Evolutionary conservation across 2,329 filamentous ascomycete species (phyloP), one percentile per base, ranked within the genome.

Genomic region (Neoascochyta sp.): DNA sequence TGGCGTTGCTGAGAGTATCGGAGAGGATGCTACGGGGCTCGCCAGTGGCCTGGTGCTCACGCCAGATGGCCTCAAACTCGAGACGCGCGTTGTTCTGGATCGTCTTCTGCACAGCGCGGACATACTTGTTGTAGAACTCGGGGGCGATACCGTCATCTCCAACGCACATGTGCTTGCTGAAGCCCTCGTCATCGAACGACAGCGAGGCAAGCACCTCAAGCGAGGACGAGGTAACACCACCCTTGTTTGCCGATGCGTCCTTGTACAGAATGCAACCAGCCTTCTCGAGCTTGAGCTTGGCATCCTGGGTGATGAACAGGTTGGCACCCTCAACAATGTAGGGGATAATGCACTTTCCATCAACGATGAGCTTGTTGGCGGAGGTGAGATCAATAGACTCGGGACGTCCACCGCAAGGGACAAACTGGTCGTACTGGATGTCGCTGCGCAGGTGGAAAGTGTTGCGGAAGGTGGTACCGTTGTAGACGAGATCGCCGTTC

Each of bases 271-370:
- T 80, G 58, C 87, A 93, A 38, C 92, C 92, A n/a, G 90, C 89
- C 51, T 87, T 83, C 69, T 98, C 92, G 9, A 98, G 79, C 14
- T 88, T 85, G 32, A 96, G 76, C 71, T 96, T 96, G 52, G 90
- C 90, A 54, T 98, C 92, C 66, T 98, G 92, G 1, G 92, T 95
- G 67, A 98, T 93, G 76, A 98, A 98, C 32, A 98, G 74, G 64
- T 96, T 98, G 65, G 92, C 92, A 30, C 92, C 92, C 68, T 98
- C 92, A 24, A 98, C 90, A 31, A 98, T 92, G 68, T 93, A 98
- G 1, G 90, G 89, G 39, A 98, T 83, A 8, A 76, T 78, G 13
- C 77, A 75, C 70, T 94, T 95, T 67, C 89, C 88, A 41, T 95
- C 80, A 59, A 83, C 80, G 65, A 98, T 96, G 41, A 98, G 76